Percentiles rank a stretch among this genome's conserved stretches.
phyloP scores from a whole-genome alignment of 139 green algal genomes.

The Chlorella ohadii region DNA sequence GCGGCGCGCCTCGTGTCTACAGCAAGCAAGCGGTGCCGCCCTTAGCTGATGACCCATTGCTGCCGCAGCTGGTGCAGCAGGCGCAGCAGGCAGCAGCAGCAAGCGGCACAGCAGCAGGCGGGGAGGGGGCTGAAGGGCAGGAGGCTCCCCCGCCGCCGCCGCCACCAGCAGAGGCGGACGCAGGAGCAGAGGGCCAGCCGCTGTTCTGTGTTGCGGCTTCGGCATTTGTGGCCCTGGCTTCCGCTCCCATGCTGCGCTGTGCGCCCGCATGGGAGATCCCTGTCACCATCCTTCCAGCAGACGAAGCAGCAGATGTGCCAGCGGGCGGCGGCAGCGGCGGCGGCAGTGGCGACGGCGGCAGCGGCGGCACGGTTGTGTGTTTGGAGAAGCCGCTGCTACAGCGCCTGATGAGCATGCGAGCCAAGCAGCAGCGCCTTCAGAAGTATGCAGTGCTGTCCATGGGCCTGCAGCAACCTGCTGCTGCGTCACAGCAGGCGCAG shows the following conservation, averaged over 20 bases:
- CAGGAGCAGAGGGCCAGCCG: neutral
- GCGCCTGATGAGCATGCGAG: slow-evolving; percentile 10
- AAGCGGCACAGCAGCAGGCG: too few relatives aligned
- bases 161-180: neutral
- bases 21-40: slow-evolving; percentile 20
- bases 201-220: slow-evolving; percentile 9
- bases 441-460: slow-evolving; percentile 48
- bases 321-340: neutral
- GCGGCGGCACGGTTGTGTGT: neutral
- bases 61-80: neutral
- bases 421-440: slow-evolving; percentile 44
- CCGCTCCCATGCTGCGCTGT: neutral
- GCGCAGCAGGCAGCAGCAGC: neutral
- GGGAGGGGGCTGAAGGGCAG: neutral
- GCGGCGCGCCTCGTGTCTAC: neutral
- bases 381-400: slow-evolving; percentile 44
- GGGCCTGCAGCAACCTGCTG: neutral
- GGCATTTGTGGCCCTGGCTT: neutral
- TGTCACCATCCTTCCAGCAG: neutral
- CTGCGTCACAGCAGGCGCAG: neutral
- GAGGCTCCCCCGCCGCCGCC: neutral
- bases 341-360: neutral
- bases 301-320: neutral
- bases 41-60: neutral
- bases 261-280: slow-evolving; percentile 28